These are phyloP conservation scores for Meyerozyma athensensis DNA, from an alignment of 1,139 yeast genomes.

Conservation along the genomic window DNA sequence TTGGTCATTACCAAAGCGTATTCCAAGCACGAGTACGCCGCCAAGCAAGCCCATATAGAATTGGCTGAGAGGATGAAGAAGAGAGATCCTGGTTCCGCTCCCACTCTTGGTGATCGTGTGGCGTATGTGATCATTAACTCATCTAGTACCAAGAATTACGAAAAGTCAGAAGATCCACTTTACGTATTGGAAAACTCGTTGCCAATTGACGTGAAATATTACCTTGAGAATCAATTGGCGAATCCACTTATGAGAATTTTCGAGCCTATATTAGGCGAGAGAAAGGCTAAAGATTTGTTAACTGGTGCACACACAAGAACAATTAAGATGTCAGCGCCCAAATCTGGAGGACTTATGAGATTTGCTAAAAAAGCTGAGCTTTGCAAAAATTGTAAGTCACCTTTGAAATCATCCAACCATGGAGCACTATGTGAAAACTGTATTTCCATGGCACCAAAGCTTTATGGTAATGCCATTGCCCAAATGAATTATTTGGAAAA, in stretches of 20 bases:
- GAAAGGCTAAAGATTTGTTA: constrained; percentile 70
- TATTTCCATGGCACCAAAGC: constrained; percentile 63
- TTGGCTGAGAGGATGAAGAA: constrained; percentile 93
- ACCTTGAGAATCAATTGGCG: constrained; percentile 86
- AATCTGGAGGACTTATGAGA: constrained; percentile 79
- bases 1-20: constrained; percentile 91
- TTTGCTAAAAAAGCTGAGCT: constrained; percentile 87
- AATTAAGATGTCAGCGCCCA: constrained; percentile 61
- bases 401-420: constrained; percentile 58
- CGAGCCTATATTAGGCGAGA: constrained; percentile 90
- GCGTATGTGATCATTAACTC: constrained; percentile 93
- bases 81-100: constrained; percentile 97
- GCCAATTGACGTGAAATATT: constrained; percentile 93
- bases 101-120: constrained; percentile 95
- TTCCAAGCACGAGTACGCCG: constrained; percentile 86
- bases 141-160: constrained; percentile 81
- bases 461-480: constrained; percentile 75
- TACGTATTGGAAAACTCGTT: constrained; percentile 87
- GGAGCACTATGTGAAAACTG: constrained; percentile 87
- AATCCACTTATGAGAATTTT: constrained; percentile 92
- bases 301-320: constrained; percentile 82
- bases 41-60: constrained; percentile 96
- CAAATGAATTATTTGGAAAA: constrained; percentile 77
- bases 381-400: constrained; percentile 85
- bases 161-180: constrained; percentile 94